Conservation (phyloP, 352 stramenopile genomes). For the Aphanomyces cochlioides region DNA sequence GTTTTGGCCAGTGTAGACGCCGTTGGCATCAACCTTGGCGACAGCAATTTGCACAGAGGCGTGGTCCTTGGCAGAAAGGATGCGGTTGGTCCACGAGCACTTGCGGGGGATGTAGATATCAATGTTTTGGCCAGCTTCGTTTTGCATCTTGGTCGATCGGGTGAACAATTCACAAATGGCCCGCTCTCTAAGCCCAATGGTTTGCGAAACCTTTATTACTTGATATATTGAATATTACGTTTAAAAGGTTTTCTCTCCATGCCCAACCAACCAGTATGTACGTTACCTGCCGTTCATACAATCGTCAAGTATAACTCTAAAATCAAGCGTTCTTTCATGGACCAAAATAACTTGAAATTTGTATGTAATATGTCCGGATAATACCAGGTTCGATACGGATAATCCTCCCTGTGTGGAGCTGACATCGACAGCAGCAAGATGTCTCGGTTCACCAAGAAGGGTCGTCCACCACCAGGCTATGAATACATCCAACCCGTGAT, state of each 20-base stretch:
- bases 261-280: constrained; percentile 77
- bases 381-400: background rate
- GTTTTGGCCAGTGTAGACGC: constrained; percentile 95
- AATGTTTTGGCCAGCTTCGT: constrained; percentile 96
- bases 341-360: constrained; percentile 27
- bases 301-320: constrained; percentile 36
- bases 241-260: constrained; percentile 18
- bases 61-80: constrained; percentile 97
- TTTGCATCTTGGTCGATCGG: constrained; percentile 89
- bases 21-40: constrained; percentile 95
- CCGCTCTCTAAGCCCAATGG: too few relatives aligned
- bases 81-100: constrained; percentile 98
- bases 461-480: constrained; percentile 88
- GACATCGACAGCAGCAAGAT: constrained; percentile 39
- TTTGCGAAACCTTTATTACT: background rate
- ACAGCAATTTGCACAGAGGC: constrained; percentile 98
- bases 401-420: constrained; percentile 14
- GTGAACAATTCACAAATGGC: constrained; percentile 30
- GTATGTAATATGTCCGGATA: constrained; percentile 21
- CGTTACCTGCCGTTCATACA: constrained; percentile 64
- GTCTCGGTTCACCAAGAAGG: constrained; percentile 84
- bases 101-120: constrained; percentile 99
- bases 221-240: background rate
- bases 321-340: constrained; percentile 14
- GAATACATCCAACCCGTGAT: constrained; percentile 94